Evolutionary conservation across 345 rosid genomes (phyloP).

Genomic region (Eucalyptus marginata): DNA sequence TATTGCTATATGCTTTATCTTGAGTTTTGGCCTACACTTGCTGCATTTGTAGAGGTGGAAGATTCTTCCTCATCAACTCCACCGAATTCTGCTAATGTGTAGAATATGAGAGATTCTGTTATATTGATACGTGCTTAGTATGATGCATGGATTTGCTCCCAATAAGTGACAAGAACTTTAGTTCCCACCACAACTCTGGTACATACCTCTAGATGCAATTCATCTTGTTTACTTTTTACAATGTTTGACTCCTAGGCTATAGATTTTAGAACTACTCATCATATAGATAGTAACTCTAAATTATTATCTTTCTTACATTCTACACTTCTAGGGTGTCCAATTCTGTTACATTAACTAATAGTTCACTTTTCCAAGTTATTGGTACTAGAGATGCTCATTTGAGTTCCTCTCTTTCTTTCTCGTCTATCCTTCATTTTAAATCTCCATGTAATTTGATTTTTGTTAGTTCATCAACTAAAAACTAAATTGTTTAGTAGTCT

Average conservation of each 20-base stretch:
- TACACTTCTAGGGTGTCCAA: neutral
- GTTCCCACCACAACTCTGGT: neutral
- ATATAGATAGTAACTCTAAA: neutral
- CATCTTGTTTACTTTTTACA: neutral
- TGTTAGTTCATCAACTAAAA: neutral
- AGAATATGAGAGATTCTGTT: neutral
- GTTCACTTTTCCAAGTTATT: neutral
- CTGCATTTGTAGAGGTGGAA: neutral
- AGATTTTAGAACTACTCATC: too few relatives aligned
- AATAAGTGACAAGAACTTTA: neutral
- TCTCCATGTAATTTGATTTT: neutral
- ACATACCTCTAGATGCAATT: neutral
- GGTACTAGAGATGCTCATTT: neutral
- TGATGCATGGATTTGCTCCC: neutral
- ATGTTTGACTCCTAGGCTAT: neutral
- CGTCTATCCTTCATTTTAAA: neutral
- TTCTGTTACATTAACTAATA: too few relatives aligned
- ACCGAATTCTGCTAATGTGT: neutral
- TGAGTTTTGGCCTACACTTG: neutral
- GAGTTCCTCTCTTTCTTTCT: too few relatives aligned
- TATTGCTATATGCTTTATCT: too few relatives aligned
- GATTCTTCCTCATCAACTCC: neutral
- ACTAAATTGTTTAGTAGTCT: too few relatives aligned
- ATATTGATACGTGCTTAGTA: neutral
- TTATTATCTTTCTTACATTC: too few relatives aligned